Percentiles rank a stretch among this genome's conserved stretches.
These are phyloP conservation scores for Ophiostoma pallidulum DNA, from an alignment of 2,329 filamentous ascomycete species.

Conservation along the genomic window DNA sequence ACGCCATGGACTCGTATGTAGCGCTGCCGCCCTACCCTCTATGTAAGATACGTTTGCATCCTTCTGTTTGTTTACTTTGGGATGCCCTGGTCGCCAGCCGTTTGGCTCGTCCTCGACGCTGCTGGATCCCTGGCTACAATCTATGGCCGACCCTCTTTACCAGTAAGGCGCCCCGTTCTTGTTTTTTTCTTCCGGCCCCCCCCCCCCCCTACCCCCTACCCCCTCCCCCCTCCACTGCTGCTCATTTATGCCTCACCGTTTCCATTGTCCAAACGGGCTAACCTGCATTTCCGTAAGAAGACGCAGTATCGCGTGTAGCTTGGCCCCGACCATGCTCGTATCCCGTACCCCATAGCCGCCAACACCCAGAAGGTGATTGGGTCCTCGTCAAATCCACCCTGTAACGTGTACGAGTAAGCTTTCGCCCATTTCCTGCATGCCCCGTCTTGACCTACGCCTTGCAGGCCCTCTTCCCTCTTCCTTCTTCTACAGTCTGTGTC, in stretches of 20 bases:
- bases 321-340: neutral
- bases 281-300: neutral
- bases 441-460: too few relatives aligned
- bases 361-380: neutral
- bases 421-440: too few relatives aligned
- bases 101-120: too few relatives aligned
- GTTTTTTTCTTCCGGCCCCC: neutral
- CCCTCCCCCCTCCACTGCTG: neutral
- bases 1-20: too few relatives aligned
- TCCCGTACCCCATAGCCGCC: neutral
- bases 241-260: neutral
- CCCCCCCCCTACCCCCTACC: neutral
- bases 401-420: constrained; percentile 10
- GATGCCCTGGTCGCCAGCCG: too few relatives aligned
- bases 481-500: too few relatives aligned
- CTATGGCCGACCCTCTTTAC: too few relatives aligned
- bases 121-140: too few relatives aligned
- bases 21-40: too few relatives aligned
- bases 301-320: neutral
- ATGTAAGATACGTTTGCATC: too few relatives aligned
- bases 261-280: neutral
- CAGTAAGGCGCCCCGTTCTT: neutral
- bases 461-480: too few relatives aligned
- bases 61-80: too few relatives aligned
- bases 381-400: neutral